Conservation (phyloP, 2,329 filamentous ascomycete genomes). For the Raffaelea ambrosiae region DNA sequence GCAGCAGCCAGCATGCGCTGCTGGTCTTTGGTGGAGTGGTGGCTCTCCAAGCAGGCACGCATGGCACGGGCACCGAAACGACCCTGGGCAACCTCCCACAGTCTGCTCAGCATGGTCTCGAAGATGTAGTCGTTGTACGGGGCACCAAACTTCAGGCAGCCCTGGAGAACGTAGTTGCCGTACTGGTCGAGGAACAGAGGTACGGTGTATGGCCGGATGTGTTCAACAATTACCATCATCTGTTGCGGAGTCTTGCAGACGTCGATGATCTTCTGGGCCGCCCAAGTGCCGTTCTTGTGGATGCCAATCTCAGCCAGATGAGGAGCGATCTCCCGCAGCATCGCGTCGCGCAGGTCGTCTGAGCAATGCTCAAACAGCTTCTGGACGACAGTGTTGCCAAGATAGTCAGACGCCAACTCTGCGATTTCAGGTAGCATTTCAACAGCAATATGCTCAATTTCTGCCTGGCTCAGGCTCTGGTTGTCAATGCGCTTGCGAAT, state of each 20-base stretch:
- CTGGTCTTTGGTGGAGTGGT: slow-evolving; percentile 90
- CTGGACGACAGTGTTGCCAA: slow-evolving; percentile 98
- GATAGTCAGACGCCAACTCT: slow-evolving; percentile 88
- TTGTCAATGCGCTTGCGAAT: slow-evolving; percentile 98
- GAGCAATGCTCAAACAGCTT: slow-evolving; percentile 97
- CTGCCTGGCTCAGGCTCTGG: slow-evolving; percentile 71
- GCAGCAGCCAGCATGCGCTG: slow-evolving; percentile 89
- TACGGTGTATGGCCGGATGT: slow-evolving; percentile 77
- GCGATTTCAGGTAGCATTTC: slow-evolving; percentile 96
- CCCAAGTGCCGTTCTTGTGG: slow-evolving; percentile 99
- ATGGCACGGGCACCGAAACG: slow-evolving; percentile 92
- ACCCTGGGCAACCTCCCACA: slow-evolving; percentile 91
- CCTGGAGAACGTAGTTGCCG: slow-evolving; percentile 96
- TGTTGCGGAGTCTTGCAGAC: slow-evolving; percentile 79
- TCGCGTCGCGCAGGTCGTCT: slow-evolving; percentile 79
- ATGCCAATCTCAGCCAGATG: slow-evolving; percentile 94
- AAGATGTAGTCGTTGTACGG: slow-evolving; percentile 97
- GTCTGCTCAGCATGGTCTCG: slow-evolving; percentile 86
- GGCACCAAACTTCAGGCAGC: slow-evolving; percentile 82
- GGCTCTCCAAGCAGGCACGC: slow-evolving; percentile 93
- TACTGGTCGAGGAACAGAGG: slow-evolving; percentile 95
- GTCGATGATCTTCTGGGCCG: slow-evolving; percentile 98
- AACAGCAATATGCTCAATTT: slow-evolving; percentile 86
- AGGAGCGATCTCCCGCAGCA: slow-evolving; percentile 80
- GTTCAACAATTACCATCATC: slow-evolving; percentile 76